Percentiles rank a stretch among this genome's conserved stretches.
These are phyloP conservation scores for Pseudocercospora ulei DNA, from an alignment of 2,329 filamentous ascomycete species.

Conservation along the genomic window DNA sequence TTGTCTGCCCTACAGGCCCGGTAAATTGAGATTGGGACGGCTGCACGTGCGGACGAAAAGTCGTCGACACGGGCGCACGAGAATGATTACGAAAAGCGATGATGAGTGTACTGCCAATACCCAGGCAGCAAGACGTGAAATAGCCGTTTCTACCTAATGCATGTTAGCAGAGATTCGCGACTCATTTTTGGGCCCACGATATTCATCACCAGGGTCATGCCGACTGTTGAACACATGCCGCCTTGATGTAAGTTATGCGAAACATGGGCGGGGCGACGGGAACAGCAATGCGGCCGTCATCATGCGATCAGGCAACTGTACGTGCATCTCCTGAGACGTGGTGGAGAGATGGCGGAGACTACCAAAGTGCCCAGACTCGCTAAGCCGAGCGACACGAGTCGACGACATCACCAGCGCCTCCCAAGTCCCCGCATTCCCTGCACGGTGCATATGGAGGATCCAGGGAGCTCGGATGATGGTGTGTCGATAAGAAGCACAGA, in stretches of 20 bases:
- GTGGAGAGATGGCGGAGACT: not conserved
- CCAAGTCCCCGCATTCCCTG: constrained; percentile 1
- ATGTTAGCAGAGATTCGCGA: constrained; percentile 3
- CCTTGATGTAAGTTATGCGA: too few relatives aligned
- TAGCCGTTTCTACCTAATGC: constrained; percentile 11
- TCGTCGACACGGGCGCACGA: constrained; percentile 13
- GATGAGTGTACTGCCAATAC: constrained; percentile 21
- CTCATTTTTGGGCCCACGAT: constrained; percentile 1
- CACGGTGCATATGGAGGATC: constrained; percentile 1
- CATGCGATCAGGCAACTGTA: too few relatives aligned
- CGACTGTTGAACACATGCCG: too few relatives aligned
- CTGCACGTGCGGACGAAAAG: constrained; percentile 14
- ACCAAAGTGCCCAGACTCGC: constrained; percentile 1
- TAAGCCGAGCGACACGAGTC: constrained; percentile 6
- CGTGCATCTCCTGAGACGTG: too few relatives aligned
- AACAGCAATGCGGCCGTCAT: too few relatives aligned
- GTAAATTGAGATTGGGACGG: constrained; percentile 30
- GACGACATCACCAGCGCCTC: not conserved
- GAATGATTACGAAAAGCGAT: constrained; percentile 21
- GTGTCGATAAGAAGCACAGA: not conserved
- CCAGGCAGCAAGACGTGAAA: constrained; percentile 17
- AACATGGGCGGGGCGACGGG: too few relatives aligned
- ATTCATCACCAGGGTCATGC: too few relatives aligned
- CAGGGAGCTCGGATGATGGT: not conserved
- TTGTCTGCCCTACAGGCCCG: constrained; percentile 17